Evolutionary conservation across 179 eudicot genomes (phyloP), one percentile per base, ranked within the genome.

Genomic region (Corrigiola litoralis): DNA sequence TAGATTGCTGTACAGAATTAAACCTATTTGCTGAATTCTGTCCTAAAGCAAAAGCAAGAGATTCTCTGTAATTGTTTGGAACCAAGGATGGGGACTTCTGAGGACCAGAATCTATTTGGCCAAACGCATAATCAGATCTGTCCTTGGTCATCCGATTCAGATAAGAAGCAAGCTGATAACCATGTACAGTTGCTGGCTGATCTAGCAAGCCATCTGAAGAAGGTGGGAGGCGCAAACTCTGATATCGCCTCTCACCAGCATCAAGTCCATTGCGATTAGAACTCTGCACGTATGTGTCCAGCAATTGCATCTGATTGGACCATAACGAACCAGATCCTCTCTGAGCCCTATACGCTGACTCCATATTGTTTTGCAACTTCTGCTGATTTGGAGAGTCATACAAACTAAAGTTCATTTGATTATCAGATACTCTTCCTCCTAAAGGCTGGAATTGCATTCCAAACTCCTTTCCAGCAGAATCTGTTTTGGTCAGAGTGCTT

Each of bases 171-270:
- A 84, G 2, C 47, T 86, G 82, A 79, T 86, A 84, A 33, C 97
- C 97, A 71, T 88, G 95, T 32, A 90, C 66, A 23, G 97, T 88
- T 54, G 87, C 88, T 32, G 97, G 95, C 61, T 86, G 95, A 66
- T 81, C 73, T 36, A 80, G 50, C 3, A 29, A 61, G 36, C 40
- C 45, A 51, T 66, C 82, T n/a, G 86, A 76, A 59, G 82, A 69
- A 47, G 87, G 76, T 58, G 94, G 97, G 45, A 83, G 76, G 61
- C 84, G 89, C 75, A 91, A 55, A 68, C 96, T 86, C 33, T 83
- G 84, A 71, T 88, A 83, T 33, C 96, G 84, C 82, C 89, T 86
- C 80, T 86, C 97, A 37, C 81, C 70, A 38, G 68, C 37, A 61
- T 86, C 89, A 47, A 72, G 57, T 59, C 68, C 56, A 64, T 50